A percentile compares a stretch with the other conserved stretches of the same genome.
Evolutionary conservation across 495 filamentous ascomycete species (phyloP).

Genomic region (Wilcoxina mikolae): DNA sequence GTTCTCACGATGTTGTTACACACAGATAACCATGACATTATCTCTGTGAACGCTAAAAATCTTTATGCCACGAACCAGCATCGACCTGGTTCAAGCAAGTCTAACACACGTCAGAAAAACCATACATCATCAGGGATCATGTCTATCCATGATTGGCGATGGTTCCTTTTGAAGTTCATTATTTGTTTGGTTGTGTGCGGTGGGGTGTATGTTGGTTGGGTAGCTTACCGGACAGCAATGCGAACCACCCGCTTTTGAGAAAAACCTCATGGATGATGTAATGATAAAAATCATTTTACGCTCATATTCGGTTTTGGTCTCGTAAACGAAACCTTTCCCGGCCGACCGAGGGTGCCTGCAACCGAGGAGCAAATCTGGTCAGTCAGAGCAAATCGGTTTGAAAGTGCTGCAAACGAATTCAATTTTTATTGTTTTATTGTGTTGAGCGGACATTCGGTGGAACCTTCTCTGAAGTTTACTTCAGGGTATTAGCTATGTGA

Average conservation of each 20-base stretch:
- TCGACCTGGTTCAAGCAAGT: conserved; percentile 30
- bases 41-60: conserved; percentile 74
- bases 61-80: conserved; percentile 52
- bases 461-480: no score
- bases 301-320: no score
- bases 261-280: no score
- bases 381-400: no score
- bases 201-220: conserved; percentile 72
- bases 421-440: no score
- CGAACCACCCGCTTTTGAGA: conserved; percentile 64
- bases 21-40: conserved; percentile 88
- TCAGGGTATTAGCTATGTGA: no score
- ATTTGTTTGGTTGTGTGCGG: conserved; percentile 54
- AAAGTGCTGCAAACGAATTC: no score
- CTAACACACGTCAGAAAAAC: conserved; percentile 32
- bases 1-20: not conserved
- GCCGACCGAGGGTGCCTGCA: no score
- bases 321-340: no score
- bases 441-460: no score
- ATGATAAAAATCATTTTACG: no score
- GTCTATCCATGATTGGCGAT: conserved; percentile 48
- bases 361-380: no score
- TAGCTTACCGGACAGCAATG: conserved; percentile 59
- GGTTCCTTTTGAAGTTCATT: conserved; percentile 81
- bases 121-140: conserved; percentile 29